A percentile compares a stretch with the other conserved stretches of the same genome.
Conservation (phyloP, 768 basidiomycete species). For the Lactarius deliciosus region DNA sequence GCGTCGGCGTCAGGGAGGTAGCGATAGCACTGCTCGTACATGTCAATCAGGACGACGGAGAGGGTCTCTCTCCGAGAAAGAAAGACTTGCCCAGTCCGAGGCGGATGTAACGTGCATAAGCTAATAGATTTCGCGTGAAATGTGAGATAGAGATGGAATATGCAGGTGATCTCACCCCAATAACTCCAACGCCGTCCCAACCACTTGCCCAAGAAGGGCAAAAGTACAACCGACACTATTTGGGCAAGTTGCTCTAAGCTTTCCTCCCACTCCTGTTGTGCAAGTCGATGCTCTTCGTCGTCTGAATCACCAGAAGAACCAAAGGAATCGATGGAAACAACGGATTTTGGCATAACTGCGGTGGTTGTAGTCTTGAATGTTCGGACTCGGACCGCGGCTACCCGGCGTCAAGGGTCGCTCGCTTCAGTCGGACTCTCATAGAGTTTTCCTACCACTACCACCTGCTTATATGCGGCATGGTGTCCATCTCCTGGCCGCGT, state of each 20-base stretch:
- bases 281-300: constrained; percentile 71
- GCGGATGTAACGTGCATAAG: constrained; percentile 67
- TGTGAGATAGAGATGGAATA: not conserved
- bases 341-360: constrained; percentile 56
- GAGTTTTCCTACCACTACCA: constrained; percentile 14
- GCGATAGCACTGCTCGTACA: constrained; percentile 9
- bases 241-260: constrained; percentile 81
- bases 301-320: constrained; percentile 49
- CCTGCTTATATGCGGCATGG: constrained; percentile 54
- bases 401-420: not conserved
- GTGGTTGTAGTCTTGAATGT: not conserved
- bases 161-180: constrained; percentile 59
- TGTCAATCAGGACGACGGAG: constrained; percentile 14
- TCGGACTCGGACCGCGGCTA: constrained; percentile 18
- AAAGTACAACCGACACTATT: constrained; percentile 72
- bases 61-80: constrained; percentile 48
- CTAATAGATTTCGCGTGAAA: constrained; percentile 39
- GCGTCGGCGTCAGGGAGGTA: not conserved
- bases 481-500: constrained; percentile 42
- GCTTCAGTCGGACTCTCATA: not conserved
- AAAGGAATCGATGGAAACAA: constrained; percentile 58
- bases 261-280: constrained; percentile 94
- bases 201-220: constrained; percentile 89
- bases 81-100: constrained; percentile 65
- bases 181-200: constrained; percentile 83